phyloP scores from a whole-genome alignment of 1,139 yeast genomes.

The Suhomyces maxii region DNA sequence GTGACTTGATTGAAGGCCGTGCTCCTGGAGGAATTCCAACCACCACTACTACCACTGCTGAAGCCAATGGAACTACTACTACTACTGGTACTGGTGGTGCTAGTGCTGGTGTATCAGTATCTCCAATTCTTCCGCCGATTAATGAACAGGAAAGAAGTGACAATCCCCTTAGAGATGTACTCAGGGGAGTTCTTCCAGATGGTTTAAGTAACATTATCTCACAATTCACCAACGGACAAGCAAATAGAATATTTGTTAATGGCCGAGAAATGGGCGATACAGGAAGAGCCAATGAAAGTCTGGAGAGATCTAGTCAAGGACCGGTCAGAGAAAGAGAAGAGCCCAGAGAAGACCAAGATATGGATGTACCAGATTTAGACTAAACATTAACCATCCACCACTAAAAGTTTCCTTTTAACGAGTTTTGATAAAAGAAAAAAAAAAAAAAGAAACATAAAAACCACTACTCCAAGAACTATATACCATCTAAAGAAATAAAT shows the following conservation, averaged over 20 bases:
- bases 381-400: slow-evolving; percentile 1
- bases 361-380: slow-evolving; percentile 15
- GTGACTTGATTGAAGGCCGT: slow-evolving; percentile 21
- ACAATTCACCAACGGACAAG: slow-evolving; percentile 13
- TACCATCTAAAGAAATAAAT: too few relatives aligned
- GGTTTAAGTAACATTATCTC: slow-evolving; percentile 15
- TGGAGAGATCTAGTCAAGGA: neutral
- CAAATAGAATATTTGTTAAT: slow-evolving; percentile 13
- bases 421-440: too few relatives aligned
- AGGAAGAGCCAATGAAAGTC: neutral
- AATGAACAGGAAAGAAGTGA: neutral
- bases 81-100: neutral
- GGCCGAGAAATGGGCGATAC: slow-evolving; percentile 10
- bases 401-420: too few relatives aligned
- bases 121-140: neutral
- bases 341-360: slow-evolving; percentile 5
- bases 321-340: neutral
- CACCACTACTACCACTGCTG: slow-evolving; percentile 5
- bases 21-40: slow-evolving; percentile 1
- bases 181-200: slow-evolving; percentile 14
- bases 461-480: too few relatives aligned
- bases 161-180: slow-evolving; percentile 6
- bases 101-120: neutral
- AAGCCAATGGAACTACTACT: slow-evolving; percentile 1
- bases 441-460: too few relatives aligned